These are phyloP conservation scores for Hanseniaspora hatyaiensis DNA, from an alignment of 805 yeast genomes.

Conservation along the genomic window DNA sequence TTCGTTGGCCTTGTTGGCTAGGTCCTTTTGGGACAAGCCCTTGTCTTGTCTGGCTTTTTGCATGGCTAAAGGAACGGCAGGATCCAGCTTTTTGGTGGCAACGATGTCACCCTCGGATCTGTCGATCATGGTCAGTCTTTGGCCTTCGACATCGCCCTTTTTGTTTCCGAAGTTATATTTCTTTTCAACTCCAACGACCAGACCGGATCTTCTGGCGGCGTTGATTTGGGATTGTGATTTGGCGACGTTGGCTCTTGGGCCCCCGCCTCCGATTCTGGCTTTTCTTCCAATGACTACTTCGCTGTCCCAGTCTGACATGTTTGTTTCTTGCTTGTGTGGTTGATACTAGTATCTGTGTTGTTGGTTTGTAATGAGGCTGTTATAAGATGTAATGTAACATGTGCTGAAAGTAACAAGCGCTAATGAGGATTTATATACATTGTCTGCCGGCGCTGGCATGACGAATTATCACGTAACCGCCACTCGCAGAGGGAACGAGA, in stretches of 20 bases:
- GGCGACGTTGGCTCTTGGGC: conserved; percentile 78
- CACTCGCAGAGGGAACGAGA: too few species aligned
- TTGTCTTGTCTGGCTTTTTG: conserved; percentile 77
- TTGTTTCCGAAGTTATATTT: conserved; percentile 55
- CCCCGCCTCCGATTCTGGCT: conserved; percentile 78
- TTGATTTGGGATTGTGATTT: conserved; percentile 67
- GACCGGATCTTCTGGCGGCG: conserved; percentile 88
- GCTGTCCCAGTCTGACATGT: conserved; percentile 76
- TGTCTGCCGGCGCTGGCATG: too few species aligned
- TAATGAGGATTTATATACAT: too few species aligned
- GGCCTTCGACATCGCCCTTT: conserved; percentile 81
- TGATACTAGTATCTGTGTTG: too few species aligned
- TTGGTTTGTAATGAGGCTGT: background rate
- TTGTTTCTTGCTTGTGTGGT: conserved; percentile 7
- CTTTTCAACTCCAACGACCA: conserved; percentile 83
- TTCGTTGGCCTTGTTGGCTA: conserved; percentile 90
- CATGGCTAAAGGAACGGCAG: conserved; percentile 77
- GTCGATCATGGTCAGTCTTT: conserved; percentile 84
- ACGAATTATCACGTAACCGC: too few species aligned
- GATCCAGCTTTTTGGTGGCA: conserved; percentile 78
- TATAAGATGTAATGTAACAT: too few species aligned
- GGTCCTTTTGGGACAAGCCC: conserved; percentile 84
- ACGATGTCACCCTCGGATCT: conserved; percentile 79
- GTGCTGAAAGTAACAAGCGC: too few species aligned
- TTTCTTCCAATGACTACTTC: conserved; percentile 81